phyloP scores from a whole-genome alignment of 495 filamentous ascomycete genomes.

The Talaromyces nanjingensis region DNA sequence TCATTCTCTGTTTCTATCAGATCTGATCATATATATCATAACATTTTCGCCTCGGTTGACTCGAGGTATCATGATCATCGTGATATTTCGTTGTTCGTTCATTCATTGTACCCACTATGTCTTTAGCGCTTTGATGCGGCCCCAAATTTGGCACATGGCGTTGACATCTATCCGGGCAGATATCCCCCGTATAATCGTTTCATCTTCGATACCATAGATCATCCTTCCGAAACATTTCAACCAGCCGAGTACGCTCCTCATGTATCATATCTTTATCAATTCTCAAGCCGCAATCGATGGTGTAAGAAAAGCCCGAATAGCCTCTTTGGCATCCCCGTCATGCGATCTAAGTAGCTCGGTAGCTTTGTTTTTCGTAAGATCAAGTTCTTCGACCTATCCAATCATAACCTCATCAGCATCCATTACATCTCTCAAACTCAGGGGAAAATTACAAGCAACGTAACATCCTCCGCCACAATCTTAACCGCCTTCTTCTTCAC shows the following conservation, averaged over 20 bases:
- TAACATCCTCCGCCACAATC: constrained; percentile 59
- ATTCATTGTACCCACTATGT: neutral
- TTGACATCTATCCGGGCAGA: no score
- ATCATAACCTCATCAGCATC: neutral
- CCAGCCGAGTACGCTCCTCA: neutral
- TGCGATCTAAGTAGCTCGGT: constrained; percentile 76
- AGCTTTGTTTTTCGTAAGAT: constrained; percentile 70
- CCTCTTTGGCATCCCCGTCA: constrained; percentile 67
- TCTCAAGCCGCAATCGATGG: constrained; percentile 21
- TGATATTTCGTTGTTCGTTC: neutral
- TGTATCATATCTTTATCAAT: neutral
- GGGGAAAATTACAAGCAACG: constrained; percentile 45
- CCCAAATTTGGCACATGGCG: no score
- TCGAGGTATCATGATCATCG: neutral
- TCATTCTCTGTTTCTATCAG: neutral
- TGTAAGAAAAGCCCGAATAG: constrained; percentile 58
- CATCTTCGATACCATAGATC: no score
- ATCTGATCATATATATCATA: neutral
- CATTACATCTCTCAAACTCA: neutral
- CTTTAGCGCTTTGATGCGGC: no score
- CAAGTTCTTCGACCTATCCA: constrained; percentile 66
- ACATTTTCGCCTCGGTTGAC: neutral
- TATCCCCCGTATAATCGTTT: no score
- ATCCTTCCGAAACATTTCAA: no score
- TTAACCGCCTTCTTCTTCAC: constrained; percentile 52